A percentile compares a stretch with the other conserved stretches of the same genome.
Conservation (phyloP, 2,329 filamentous ascomycete species). For the Apiospora phragmitis region DNA sequence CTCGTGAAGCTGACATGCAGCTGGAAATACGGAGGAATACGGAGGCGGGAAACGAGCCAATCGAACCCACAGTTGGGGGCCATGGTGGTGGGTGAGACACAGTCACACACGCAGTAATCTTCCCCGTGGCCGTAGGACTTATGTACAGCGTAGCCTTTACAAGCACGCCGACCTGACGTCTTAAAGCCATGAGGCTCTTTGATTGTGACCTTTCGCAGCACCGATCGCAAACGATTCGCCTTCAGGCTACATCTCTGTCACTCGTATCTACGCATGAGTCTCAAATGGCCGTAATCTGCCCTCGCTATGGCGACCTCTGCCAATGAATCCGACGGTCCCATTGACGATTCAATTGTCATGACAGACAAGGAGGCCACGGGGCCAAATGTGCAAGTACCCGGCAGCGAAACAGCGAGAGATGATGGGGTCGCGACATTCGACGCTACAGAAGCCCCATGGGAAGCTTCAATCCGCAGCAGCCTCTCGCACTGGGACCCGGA, state of each 20-base stretch:
- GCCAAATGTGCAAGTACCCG: not conserved
- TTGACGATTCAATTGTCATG: not conserved
- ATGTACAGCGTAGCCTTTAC: not conserved
- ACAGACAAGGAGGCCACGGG: no score
- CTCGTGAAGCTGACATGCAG: conserved; percentile 3
- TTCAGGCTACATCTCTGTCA: no score
- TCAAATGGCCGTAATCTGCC: no score
- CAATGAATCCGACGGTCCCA: no score
- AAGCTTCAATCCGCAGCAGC: conserved; percentile 22
- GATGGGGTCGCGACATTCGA: not conserved
- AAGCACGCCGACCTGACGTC: not conserved
- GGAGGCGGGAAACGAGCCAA: not conserved
- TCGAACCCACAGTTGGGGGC: not conserved
- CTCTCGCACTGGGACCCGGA: conserved; percentile 32
- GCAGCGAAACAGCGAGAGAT: not conserved
- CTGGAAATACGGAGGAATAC: not conserved
- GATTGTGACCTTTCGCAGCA: not conserved
- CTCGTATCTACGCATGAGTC: no score
- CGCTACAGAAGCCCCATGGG: not conserved
- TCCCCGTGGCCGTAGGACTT: not conserved
- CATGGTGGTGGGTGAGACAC: not conserved
- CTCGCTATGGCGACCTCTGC: no score
- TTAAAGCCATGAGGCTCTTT: not conserved
- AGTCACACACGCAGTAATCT: not conserved
- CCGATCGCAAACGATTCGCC: not conserved